Conservation (phyloP, 345 rosid species). For the Acer yangbiense region DNA sequence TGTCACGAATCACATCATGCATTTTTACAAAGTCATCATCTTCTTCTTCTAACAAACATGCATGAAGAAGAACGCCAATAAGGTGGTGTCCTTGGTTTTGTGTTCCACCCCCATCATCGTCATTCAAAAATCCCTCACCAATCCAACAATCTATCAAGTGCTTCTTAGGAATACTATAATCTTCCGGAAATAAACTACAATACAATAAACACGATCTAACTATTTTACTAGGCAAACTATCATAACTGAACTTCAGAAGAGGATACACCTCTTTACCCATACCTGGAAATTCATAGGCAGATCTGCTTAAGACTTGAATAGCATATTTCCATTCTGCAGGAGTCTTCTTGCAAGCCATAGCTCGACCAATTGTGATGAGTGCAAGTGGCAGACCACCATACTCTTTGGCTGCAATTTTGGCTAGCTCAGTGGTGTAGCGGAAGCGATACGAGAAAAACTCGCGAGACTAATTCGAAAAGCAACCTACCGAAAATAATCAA, state of each 20-base stretch:
- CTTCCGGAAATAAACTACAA: slow-evolving; percentile 17
- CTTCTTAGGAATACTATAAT: not conserved
- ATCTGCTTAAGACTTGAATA: not conserved
- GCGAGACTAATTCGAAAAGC: too few species aligned
- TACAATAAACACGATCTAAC: slow-evolving; percentile 7
- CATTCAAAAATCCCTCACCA: slow-evolving; percentile 3
- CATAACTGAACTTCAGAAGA: slow-evolving; percentile 2
- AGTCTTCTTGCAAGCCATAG: slow-evolving; percentile 9
- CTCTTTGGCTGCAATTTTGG: not conserved
- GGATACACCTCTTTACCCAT: not conserved
- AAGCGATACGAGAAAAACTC: too few species aligned
- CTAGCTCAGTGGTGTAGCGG: slow-evolving; percentile 4
- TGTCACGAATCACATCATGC: slow-evolving; percentile 22
- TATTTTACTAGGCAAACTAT: not conserved
- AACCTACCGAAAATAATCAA: too few species aligned
- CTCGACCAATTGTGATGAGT: slow-evolving; percentile 5
- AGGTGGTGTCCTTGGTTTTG: not conserved
- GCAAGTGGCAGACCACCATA: slow-evolving; percentile 15
- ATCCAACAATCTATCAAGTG: slow-evolving; percentile 19
- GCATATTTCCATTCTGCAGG: slow-evolving; percentile 10
- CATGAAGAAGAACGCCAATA: not conserved
- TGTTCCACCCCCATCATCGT: not conserved
- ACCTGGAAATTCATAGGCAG: slow-evolving; percentile 12
- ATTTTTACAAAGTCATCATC: slow-evolving; percentile 8
- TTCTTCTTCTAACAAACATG: slow-evolving; percentile 16